Percentiles rank a stretch among this genome's conserved stretches.
Conservation (phyloP, 306 rosid species). For the Senna tora region DNA sequence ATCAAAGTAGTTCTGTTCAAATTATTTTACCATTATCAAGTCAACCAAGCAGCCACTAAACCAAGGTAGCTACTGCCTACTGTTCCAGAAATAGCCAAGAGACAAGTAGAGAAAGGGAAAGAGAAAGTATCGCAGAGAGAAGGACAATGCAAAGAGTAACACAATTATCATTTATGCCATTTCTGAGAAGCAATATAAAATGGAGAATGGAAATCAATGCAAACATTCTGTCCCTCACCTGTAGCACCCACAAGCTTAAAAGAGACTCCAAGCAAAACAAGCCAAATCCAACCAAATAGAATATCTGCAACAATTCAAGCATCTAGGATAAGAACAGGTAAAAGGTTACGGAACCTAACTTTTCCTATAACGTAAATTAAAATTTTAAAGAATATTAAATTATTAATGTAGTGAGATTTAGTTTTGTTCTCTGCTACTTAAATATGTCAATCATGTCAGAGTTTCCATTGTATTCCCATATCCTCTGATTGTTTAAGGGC, state of each 20-base stretch:
- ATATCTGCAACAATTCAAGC: constrained; percentile 59
- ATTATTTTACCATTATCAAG: background rate
- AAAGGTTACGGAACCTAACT: constrained; percentile 1
- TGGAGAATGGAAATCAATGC: constrained; percentile 21
- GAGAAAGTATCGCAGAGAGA: background rate
- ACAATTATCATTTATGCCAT: background rate
- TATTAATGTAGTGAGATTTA: background rate
- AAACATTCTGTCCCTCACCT: constrained; percentile 55
- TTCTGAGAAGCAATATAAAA: constrained; percentile 30
- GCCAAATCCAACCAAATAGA: constrained; percentile 89
- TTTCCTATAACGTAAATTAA: background rate
- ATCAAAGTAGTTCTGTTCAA: background rate
- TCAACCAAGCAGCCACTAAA: background rate
- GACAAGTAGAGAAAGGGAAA: background rate
- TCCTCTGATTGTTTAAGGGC: constrained; percentile 9
- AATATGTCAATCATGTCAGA: constrained; percentile 17
- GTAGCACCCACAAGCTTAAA: constrained; percentile 96
- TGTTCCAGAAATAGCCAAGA: background rate
- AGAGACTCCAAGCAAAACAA: constrained; percentile 95
- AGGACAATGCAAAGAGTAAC: background rate
- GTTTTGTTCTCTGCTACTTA: background rate
- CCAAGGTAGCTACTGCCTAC: background rate
- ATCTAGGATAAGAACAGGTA: constrained; percentile 28
- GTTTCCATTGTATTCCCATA: constrained; percentile 20
- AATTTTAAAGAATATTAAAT: constrained; percentile 16